Percentiles rank a stretch among this genome's conserved stretches.
Evolutionary conservation across 2,329 filamentous ascomycete genomes (phyloP).

Genomic region (Aaosphaeria pasadenensis): DNA sequence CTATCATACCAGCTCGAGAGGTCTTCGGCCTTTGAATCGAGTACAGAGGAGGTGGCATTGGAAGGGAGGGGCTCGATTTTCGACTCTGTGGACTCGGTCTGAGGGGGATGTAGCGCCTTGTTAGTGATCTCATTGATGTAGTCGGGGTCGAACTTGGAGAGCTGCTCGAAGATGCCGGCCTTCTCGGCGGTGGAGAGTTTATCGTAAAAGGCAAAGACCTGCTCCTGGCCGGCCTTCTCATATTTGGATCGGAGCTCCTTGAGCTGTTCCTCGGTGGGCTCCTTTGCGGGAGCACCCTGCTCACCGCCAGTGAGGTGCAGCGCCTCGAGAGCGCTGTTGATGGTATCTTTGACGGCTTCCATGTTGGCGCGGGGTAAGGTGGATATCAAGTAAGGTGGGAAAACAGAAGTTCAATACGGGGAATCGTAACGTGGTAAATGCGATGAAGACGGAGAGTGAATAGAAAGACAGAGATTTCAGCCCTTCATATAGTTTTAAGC

Average conservation of each 20-base stretch:
- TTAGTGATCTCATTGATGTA: slow-evolving; percentile 86
- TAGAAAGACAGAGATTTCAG: no score
- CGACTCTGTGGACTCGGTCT: slow-evolving; percentile 52
- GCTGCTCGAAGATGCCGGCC: slow-evolving; percentile 74
- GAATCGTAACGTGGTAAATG: neutral
- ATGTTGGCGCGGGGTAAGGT: slow-evolving; percentile 35
- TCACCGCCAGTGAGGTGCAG: slow-evolving; percentile 37
- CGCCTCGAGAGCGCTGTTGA: slow-evolving; percentile 42
- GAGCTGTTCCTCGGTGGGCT: slow-evolving; percentile 65
- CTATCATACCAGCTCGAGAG: slow-evolving; percentile 79
- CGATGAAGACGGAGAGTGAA: neutral
- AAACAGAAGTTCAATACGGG: neutral
- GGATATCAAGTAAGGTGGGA: slow-evolving; percentile 8
- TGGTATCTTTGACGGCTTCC: slow-evolving; percentile 40
- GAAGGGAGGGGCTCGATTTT: slow-evolving; percentile 84
- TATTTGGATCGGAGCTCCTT: slow-evolving; percentile 70
- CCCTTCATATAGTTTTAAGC: no score
- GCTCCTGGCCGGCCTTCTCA: slow-evolving; percentile 69
- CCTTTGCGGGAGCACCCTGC: slow-evolving; percentile 37
- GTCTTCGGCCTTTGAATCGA: slow-evolving; percentile 79
- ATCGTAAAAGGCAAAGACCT: slow-evolving; percentile 87
- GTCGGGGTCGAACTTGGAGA: slow-evolving; percentile 75
- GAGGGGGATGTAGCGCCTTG: slow-evolving; percentile 74
- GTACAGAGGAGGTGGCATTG: slow-evolving; percentile 80
- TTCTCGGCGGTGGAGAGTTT: slow-evolving; percentile 71